Evolutionary conservation across 1,284 basidiomycete species (phyloP).

Genomic region (Melampsora abietis-canadensis): DNA sequence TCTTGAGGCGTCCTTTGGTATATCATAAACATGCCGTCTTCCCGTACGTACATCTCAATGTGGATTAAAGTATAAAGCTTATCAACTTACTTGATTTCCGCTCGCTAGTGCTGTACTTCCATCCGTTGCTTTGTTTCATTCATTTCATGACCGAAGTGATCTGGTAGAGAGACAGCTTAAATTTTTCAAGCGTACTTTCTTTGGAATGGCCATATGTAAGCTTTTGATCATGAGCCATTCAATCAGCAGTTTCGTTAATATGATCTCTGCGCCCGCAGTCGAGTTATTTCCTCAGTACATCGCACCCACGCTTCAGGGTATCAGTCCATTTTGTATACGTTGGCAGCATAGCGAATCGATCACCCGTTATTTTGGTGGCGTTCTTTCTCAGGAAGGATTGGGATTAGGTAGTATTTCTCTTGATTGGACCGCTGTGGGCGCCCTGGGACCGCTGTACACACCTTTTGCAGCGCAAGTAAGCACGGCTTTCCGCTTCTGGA

Average conservation of each 20-base stretch:
- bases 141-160: conserved; percentile 29
- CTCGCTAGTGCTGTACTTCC: conserved; percentile 15
- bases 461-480: conserved; percentile 29
- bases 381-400: conserved; percentile 39
- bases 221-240: background rate
- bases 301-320: conserved; percentile 35
- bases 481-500: background rate
- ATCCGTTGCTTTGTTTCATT: conserved; percentile 40
- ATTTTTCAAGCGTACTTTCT: conserved; percentile 34
- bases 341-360: conserved; percentile 33
- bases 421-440: conserved; percentile 14
- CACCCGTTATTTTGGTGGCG: conserved; percentile 30
- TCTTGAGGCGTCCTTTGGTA: conserved; percentile 19
- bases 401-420: conserved; percentile 39
- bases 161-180: conserved; percentile 12
- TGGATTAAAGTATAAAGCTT: background rate
- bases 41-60: conserved; percentile 7
- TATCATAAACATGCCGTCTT: conserved; percentile 31
- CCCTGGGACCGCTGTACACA: conserved; percentile 24
- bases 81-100: background rate
- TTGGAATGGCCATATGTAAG: conserved; percentile 26
- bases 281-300: conserved; percentile 42
- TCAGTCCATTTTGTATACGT: conserved; percentile 38
- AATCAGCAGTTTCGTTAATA: background rate
- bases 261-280: conserved; percentile 3